Evolutionary conservation across 768 basidiomycete species (phyloP).

Genomic region (Tylopilus sp.): DNA sequence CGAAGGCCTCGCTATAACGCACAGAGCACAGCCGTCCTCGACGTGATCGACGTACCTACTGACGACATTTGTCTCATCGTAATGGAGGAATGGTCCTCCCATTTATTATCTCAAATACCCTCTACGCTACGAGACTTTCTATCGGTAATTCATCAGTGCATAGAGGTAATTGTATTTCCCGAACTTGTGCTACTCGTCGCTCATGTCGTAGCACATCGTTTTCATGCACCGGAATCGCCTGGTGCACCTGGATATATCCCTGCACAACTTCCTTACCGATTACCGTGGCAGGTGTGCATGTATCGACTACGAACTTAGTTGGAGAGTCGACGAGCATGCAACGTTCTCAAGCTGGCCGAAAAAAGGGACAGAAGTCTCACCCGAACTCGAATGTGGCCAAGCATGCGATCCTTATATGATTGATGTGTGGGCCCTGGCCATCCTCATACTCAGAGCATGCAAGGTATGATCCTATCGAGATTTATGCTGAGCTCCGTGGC

Average conservation of each 20-base stretch:
- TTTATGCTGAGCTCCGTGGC: slow-evolving; percentile 4
- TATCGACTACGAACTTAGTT: slow-evolving; percentile 72
- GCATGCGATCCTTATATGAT: slow-evolving; percentile 60
- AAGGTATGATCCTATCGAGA: slow-evolving; percentile 44
- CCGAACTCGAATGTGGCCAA: slow-evolving; percentile 57
- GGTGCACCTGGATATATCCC: slow-evolving; percentile 70
- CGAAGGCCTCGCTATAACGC: slow-evolving; percentile 5
- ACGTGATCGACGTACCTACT: slow-evolving; percentile 50
- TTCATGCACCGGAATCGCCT: slow-evolving; percentile 69
- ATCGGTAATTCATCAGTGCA: slow-evolving; percentile 57
- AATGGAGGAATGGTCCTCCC: slow-evolving; percentile 78
- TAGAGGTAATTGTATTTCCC: slow-evolving; percentile 48
- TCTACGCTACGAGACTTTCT: slow-evolving; percentile 53
- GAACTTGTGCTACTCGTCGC: neutral
- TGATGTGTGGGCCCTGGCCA: slow-evolving; percentile 70
- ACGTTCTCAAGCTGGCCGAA: slow-evolving; percentile 38
- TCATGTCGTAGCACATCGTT: slow-evolving; percentile 48
- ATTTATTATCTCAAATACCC: slow-evolving; percentile 50
- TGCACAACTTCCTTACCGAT: slow-evolving; percentile 67
- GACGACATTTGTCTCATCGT: slow-evolving; percentile 65
- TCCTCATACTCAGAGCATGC: slow-evolving; percentile 61
- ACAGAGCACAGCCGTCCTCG: slow-evolving; percentile 52
- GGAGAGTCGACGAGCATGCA: slow-evolving; percentile 41
- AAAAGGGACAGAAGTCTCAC: slow-evolving; percentile 65
- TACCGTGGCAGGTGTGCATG: slow-evolving; percentile 62